phyloP scores from a whole-genome alignment of 805 yeast species.

The Starmera pachycereana region DNA sequence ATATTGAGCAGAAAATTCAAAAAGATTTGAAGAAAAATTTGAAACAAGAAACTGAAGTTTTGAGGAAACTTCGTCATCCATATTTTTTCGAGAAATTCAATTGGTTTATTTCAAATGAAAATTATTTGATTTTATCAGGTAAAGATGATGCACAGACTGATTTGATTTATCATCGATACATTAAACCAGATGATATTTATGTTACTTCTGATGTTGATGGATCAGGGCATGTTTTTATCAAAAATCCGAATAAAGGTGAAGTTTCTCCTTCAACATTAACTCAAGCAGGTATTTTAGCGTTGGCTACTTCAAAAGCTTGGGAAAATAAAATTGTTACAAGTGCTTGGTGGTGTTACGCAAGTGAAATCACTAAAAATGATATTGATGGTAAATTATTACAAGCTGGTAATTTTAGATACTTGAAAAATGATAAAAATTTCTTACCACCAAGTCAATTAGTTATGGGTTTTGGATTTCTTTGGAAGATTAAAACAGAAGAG shows the following conservation, averaged over 20 bases:
- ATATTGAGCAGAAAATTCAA: constrained; percentile 69
- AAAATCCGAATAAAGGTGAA: constrained; percentile 65
- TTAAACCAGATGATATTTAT: constrained; percentile 60
- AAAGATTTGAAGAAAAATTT: constrained; percentile 59
- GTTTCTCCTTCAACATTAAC: constrained; percentile 79
- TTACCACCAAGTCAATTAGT: constrained; percentile 77
- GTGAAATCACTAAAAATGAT: constrained; percentile 61
- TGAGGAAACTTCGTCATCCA: constrained; percentile 55
- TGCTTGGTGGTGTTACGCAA: constrained; percentile 76
- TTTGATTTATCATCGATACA: constrained; percentile 67
- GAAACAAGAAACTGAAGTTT: constrained; percentile 42
- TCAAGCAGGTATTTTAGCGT: constrained; percentile 85
- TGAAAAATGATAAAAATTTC: constrained; percentile 36
- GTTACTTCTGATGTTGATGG: constrained; percentile 70
- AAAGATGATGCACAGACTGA: constrained; percentile 74
- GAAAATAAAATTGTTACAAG: constrained; percentile 71
- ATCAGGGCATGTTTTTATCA: constrained; percentile 66
- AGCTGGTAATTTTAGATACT: constrained; percentile 49
- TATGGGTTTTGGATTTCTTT: constrained; percentile 82
- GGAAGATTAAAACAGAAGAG: constrained; percentile 56
- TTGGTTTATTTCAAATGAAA: constrained; percentile 92
- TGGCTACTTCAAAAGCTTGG: constrained; percentile 84
- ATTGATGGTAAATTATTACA: constrained; percentile 48
- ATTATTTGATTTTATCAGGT: constrained; percentile 79
- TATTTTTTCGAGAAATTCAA: constrained; percentile 90